These are phyloP conservation scores for Pneumocystis oryctolagi DNA, from an alignment of 1,139 yeast species.

Conservation along the genomic window DNA sequence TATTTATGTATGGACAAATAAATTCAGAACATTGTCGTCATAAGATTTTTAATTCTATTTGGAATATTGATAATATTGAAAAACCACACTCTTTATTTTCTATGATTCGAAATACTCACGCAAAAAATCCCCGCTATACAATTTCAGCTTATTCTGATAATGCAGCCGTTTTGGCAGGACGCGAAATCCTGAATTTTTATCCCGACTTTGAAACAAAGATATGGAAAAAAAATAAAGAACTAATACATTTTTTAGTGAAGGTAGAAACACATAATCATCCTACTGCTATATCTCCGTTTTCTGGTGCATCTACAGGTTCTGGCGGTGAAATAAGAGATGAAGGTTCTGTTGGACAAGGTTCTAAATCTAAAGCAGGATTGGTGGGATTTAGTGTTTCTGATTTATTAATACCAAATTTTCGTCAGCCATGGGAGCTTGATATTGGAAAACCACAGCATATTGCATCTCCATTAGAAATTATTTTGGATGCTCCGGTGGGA, in stretches of 20 bases:
- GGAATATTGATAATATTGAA: conserved; percentile 80
- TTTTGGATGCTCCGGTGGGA: conserved; percentile 95
- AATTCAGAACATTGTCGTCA: conserved; percentile 99
- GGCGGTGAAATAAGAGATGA: conserved; percentile 99
- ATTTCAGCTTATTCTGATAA: conserved; percentile 92
- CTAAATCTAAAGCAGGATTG: conserved; percentile 90
- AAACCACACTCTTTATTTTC: conserved; percentile 68
- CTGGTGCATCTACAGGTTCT: conserved; percentile 99
- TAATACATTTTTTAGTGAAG: conserved; percentile 77
- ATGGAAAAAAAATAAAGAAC: conserved; percentile 63
- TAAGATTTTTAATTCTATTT: conserved; percentile 94
- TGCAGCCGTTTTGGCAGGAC: conserved; percentile 92
- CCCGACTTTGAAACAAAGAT: conserved; percentile 36
- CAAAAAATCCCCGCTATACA: conserved; percentile 59
- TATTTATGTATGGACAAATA: conserved; percentile 98
- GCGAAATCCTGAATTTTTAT: conserved; percentile 53
- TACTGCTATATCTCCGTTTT: conserved; percentile 96
- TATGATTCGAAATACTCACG: conserved; percentile 93
- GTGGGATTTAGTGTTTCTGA: conserved; percentile 90
- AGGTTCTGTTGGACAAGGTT: conserved; percentile 98
- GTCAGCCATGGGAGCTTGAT: conserved; percentile 88
- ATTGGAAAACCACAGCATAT: conserved; percentile 88
- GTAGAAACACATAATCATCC: conserved; percentile 99
- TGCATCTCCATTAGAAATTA: conserved; percentile 83
- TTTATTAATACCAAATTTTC: conserved; percentile 65